Evolutionary conservation across 2,329 filamentous ascomycete genomes (phyloP).

Genomic region (Botrytis tulipae): DNA sequence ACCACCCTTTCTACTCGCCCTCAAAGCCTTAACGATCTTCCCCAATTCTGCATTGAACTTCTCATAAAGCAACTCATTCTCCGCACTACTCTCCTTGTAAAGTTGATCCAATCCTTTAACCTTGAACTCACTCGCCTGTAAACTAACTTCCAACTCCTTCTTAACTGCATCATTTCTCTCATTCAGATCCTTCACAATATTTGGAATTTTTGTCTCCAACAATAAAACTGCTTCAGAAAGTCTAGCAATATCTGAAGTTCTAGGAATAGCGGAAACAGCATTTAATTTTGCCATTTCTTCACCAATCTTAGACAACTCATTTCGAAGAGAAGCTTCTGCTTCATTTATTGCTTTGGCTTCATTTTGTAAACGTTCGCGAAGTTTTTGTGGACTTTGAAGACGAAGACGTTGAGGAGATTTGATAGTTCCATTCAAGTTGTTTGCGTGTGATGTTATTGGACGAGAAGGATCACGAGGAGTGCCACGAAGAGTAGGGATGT

Average conservation of each 20-base stretch:
- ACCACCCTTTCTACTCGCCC: conserved; percentile 42
- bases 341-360: conserved; percentile 74
- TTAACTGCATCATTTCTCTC: conserved; percentile 63
- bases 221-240: conserved; percentile 58
- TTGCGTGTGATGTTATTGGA: conserved; percentile 27
- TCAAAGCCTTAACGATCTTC: conserved; percentile 75
- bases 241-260: conserved; percentile 38
- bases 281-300: conserved; percentile 70
- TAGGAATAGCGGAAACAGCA: conserved; percentile 39
- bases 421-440: background rate
- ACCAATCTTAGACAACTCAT: conserved; percentile 76
- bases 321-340: conserved; percentile 66
- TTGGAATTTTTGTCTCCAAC: conserved; percentile 66
- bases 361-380: conserved; percentile 79
- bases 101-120: conserved; percentile 81
- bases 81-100: conserved; percentile 81
- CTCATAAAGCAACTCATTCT: conserved; percentile 91
- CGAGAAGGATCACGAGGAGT: conserved; percentile 30
- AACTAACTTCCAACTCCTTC: conserved; percentile 66
- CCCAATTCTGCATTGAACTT: conserved; percentile 88
- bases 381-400: conserved; percentile 68
- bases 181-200: conserved; percentile 56
- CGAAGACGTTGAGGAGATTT: conserved; percentile 51
- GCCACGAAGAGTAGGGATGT: conserved; percentile 36
- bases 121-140: conserved; percentile 74